Evolutionary conservation across 768 basidiomycete genomes (phyloP).

Genomic region (Boletus coccyginus): DNA sequence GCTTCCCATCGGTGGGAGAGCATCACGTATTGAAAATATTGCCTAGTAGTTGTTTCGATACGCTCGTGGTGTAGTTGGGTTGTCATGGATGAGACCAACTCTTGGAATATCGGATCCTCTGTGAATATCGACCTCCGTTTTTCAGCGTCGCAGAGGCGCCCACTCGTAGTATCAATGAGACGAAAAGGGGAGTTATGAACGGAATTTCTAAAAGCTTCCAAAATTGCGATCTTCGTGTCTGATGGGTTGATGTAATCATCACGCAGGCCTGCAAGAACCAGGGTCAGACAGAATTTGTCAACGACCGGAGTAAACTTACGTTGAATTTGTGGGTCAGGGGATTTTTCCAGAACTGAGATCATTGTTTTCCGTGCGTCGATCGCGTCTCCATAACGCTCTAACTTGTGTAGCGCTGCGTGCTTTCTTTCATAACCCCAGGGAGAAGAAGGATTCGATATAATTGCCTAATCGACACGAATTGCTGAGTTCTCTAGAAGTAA

Average conservation of each 20-base stretch:
- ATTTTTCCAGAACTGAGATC: constrained; percentile 10
- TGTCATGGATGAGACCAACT: constrained; percentile 17
- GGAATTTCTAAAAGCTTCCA: not conserved
- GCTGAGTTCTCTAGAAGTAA: not conserved
- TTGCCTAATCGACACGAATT: constrained; percentile 4
- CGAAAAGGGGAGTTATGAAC: constrained; percentile 7
- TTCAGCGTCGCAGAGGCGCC: constrained; percentile 17
- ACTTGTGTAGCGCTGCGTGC: constrained; percentile 9
- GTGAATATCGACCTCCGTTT: constrained; percentile 10
- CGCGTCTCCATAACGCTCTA: constrained; percentile 12
- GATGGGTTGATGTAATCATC: constrained; percentile 11
- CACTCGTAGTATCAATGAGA: constrained; percentile 20
- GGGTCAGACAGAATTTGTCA: not conserved
- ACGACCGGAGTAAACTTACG: not conserved
- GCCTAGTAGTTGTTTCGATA: not conserved
- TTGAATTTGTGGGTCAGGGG: constrained; percentile 6
- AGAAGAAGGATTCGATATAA: constrained; percentile 6
- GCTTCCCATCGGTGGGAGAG: constrained; percentile 22
- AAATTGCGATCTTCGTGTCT: not conserved
- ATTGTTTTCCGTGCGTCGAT: constrained; percentile 4
- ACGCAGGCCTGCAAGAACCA: constrained; percentile 3
- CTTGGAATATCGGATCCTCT: constrained; percentile 7
- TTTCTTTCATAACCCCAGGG: constrained; percentile 16
- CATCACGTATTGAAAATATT: constrained; percentile 19
- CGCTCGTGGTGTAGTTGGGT: constrained; percentile 3